A percentile compares a stretch with the other conserved stretches of the same genome.
Evolutionary conservation across 2,329 filamentous ascomycete genomes (phyloP).

Genomic region (Rhexocercosporidium sp.): DNA sequence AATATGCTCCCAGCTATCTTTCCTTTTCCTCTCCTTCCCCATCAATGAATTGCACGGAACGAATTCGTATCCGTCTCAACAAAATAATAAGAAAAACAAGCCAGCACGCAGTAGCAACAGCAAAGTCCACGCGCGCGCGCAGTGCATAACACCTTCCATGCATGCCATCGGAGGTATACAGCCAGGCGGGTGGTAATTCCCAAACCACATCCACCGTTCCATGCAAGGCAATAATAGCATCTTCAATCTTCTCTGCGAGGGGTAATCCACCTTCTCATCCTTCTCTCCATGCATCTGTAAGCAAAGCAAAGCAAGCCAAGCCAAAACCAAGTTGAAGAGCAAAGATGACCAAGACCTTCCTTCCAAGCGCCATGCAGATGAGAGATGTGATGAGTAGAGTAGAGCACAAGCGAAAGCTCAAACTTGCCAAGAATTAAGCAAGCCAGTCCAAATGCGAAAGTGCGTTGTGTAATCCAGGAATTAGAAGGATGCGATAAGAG

Average conservation of each 20-base stretch:
- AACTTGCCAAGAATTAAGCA: slow-evolving; percentile 8
- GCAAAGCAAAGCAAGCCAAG: not conserved
- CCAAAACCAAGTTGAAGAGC: not conserved
- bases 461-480: slow-evolving; percentile 3
- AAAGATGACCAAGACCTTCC: not conserved
- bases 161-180: not conserved
- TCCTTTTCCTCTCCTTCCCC: not conserved
- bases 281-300: not conserved
- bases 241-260: not conserved
- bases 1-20: not conserved
- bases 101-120: not conserved
- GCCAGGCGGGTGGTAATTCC: not conserved
- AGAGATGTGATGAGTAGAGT: slow-evolving; percentile 6
- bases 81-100: not conserved
- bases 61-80: not conserved
- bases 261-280: not conserved
- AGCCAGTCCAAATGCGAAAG: slow-evolving; percentile 8
- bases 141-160: not conserved
- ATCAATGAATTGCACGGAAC: not conserved
- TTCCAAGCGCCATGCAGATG: slow-evolving; percentile 5
- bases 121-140: not conserved
- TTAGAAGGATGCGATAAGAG: slow-evolving; percentile 1
- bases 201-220: not conserved
- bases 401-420: not conserved
- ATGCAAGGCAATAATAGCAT: not conserved